Evolutionary conservation across 495 filamentous ascomycete species (phyloP).

Genomic region (Pyrenula massariospora): DNA sequence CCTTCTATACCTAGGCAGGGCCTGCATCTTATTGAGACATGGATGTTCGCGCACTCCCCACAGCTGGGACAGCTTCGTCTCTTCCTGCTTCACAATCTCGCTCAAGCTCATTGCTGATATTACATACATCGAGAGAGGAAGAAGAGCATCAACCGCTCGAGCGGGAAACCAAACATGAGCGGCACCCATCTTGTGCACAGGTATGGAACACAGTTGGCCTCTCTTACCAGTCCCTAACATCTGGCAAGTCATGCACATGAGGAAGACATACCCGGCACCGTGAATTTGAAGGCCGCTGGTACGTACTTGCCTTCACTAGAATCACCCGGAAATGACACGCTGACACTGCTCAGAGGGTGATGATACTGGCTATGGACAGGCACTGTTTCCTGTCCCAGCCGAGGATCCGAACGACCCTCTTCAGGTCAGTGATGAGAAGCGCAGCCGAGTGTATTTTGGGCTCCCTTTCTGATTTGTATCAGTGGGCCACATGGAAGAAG

Average conservation of each 20-base stretch:
- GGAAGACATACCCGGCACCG: slow-evolving; percentile 44
- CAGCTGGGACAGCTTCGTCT: neutral
- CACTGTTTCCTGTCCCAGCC: slow-evolving; percentile 48
- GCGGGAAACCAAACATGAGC: neutral
- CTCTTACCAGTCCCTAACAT: neutral
- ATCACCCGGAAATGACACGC: slow-evolving; percentile 1
- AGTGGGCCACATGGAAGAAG: slow-evolving; percentile 50
- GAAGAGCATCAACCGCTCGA: neutral
- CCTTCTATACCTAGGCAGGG: neutral
- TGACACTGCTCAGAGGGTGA: slow-evolving; percentile 36
- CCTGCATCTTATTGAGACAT: neutral
- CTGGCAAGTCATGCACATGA: slow-evolving; percentile 44
- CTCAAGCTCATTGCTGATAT: neutral
- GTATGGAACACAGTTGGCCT: neutral
- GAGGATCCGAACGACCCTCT: slow-evolving; percentile 57
- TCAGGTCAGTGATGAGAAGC: slow-evolving; percentile 17
- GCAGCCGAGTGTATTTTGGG: too few relatives aligned
- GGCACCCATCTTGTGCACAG: neutral
- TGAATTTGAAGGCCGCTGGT: slow-evolving; percentile 33
- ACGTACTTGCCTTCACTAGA: neutral
- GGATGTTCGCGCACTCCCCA: neutral
- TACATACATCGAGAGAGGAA: neutral
- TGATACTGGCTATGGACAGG: slow-evolving; percentile 48
- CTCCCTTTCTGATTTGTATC: slow-evolving; percentile 1
- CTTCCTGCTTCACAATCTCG: neutral